Base-by-base conservation (phyloP, 2,329 filamentous ascomycete genomes). In the Nemania diffusa region DNA sequence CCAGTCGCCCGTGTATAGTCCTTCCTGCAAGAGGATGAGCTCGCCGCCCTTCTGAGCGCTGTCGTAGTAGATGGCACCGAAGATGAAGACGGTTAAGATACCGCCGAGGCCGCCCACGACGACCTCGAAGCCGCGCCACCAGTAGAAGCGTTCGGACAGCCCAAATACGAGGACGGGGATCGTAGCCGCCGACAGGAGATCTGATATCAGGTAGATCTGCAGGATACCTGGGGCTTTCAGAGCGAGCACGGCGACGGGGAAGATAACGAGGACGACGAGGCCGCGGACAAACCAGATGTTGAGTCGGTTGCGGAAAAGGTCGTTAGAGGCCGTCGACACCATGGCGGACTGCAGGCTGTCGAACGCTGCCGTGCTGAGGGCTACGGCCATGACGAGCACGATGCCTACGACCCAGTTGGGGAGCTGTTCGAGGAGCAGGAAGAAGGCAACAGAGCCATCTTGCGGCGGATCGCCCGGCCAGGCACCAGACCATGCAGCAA, bases 291-390 rank as follows among this genome's bases (percentile, higher is more conserved):
- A 87, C 88, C 91, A 92, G 71, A 94, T 87, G 74, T 89, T 90
- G 63, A 96, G 87, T 67, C 86, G 88, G 84, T 96, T 96, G 73
- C 92, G 89, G 85, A 95, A 95, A 15, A 96, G 80, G 76, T 96
- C 92, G 81, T 95, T 95, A 71, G 91, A 93, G 15, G 90, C 91
- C 0, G 91, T 92, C n/a, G 91, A 93, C 7, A 95, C 90, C 90
- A 96, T 94, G 72, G 92, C 91, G 1, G 90, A 91, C 79, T 95
- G 93, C 42, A 95, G 84, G 69, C 87, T 91, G 82, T 96, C 92
- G 70, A 96, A 95, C 0, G 92, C 89, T 0, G 92, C 90, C 2
- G 91, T 93, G 74, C 88, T 92, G 59, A 96, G 86, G 9, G 88
- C 88, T 34, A 94, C 88, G 0, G 92, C 88, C 91, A 96, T 94